Evolutionary conservation across 2,329 filamentous ascomycete species (phyloP), one percentile per base, ranked within the genome.

Genomic region (Ophiostoma sp.): DNA sequence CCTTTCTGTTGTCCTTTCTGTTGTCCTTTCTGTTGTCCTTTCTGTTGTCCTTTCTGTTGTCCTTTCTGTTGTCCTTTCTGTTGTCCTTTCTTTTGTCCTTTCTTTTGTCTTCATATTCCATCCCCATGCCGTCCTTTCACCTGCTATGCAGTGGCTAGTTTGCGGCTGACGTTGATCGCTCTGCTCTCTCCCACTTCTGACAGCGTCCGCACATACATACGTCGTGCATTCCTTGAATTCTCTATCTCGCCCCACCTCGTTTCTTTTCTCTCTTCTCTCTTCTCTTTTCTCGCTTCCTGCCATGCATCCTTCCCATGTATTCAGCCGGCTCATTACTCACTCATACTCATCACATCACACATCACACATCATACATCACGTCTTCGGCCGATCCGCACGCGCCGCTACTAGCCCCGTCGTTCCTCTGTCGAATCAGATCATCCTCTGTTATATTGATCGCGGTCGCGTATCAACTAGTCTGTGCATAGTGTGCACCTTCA

Each of bases 121-220:
- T 27, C 27, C 27, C 27, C 27, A 27, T 27, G 27, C 27, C 27
- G 27, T 27, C 27, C 27, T 27, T 27, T 27, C 42, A 11, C 42
- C 42, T 45, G 42, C 3, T 12, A 45, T 45, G 42, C 42, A 45
- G 8, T 45, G 4, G 14, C 49, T 55, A 55, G 49, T 27, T 55
- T 55, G 49, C 49, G 49, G 49, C 49, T 55, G 49, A 55, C 49
- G 49, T 27, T 55, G 49, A 55, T 55, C 49, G 14, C 49, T 52
- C 45, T n/a, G 45, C 45, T 47, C 12, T 47, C 12, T 47, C 16
- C 11, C 45, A 14, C 4, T 47, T 14, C 12, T 27, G 27, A 27
- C 27, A 27, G 27, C 27, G 27, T 47, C 45, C 11, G 45, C 16
- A 14, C 27, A 27, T 27, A 27, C 27, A 27, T 27, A 27, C 27